Conservation (phyloP, 257 asterid genomes). For the Solanum boliviense region DNA sequence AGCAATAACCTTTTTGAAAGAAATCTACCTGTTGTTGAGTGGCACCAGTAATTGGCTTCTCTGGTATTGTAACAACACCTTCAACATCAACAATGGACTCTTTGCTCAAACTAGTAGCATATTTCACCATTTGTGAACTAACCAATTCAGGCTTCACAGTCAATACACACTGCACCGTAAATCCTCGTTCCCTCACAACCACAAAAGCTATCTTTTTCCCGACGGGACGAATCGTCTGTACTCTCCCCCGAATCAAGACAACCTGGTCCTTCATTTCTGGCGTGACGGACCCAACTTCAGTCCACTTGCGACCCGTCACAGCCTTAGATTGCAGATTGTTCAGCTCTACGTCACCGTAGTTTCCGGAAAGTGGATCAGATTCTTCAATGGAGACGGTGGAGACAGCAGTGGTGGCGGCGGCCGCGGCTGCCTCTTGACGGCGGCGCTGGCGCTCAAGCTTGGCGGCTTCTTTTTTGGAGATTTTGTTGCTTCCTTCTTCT, state of each 20-base stretch:
- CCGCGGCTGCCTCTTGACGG: conserved; percentile 55
- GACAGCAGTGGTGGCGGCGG: conserved; percentile 22
- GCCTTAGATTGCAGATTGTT: conserved; percentile 67
- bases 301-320: conserved; percentile 57
- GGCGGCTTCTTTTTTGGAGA: conserved; percentile 71
- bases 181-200: conserved; percentile 68
- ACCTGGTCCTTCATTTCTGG: conserved; percentile 33
- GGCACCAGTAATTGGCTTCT: conserved; percentile 52
- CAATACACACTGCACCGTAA: conserved; percentile 75
- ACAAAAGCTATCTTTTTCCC: conserved; percentile 74
- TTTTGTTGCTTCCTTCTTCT: conserved; percentile 12
- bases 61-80: conserved; percentile 68
- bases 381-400: conserved; percentile 20
- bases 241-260: conserved; percentile 61
- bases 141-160: conserved; percentile 49
- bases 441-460: conserved; percentile 59
- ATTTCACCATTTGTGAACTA: conserved; percentile 76
- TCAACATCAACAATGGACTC: conserved; percentile 68
- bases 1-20: background rate
- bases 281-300: conserved; percentile 36
- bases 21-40: conserved; percentile 74
- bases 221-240: conserved; percentile 57
- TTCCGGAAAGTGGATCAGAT: conserved; percentile 44
- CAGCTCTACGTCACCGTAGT: conserved; percentile 62
- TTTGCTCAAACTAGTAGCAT: conserved; percentile 45